Percentiles rank a stretch among this genome's conserved stretches.
phyloP scores from a whole-genome alignment of 176 grass and related monocot genomes.

The Thalia dealbata region DNA sequence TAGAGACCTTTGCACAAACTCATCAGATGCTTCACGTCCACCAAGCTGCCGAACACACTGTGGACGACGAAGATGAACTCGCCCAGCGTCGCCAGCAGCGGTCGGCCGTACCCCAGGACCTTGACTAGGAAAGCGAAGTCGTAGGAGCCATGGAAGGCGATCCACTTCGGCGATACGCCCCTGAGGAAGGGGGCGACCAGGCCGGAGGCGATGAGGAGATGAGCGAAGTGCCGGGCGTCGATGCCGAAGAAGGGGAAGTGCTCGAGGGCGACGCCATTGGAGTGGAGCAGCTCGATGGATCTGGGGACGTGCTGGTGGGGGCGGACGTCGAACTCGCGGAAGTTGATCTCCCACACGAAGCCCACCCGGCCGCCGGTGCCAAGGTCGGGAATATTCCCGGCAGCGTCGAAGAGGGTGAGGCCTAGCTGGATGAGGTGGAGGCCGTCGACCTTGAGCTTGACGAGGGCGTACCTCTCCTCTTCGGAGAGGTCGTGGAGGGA shows the following conservation, averaged over 20 bases:
- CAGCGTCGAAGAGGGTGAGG: slow-evolving; percentile 3
- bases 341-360: slow-evolving; percentile 6
- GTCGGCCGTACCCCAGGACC: background rate
- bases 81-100: slow-evolving; percentile 9
- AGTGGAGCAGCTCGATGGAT: slow-evolving; percentile 1
- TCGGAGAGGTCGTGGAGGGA: background rate
- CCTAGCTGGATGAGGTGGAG: slow-evolving; percentile 4
- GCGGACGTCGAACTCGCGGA: background rate
- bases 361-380: background rate
- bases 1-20: background rate
- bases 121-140: background rate
- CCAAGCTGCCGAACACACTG: background rate
- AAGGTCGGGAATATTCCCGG: background rate
- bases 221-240: background rate
- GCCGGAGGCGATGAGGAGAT: background rate
- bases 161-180: background rate
- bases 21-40: slow-evolving; percentile 40
- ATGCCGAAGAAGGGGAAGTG: background rate
- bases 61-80: slow-evolving; percentile 8
- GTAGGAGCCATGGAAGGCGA: background rate
- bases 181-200: background rate
- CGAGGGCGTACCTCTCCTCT: background rate
- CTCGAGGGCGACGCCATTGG: background rate
- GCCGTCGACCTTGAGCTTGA: slow-evolving; percentile 8
- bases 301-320: background rate